phyloP scores from a whole-genome alignment of 106 monocot species.

The Dactylorhiza incarnata region DNA sequence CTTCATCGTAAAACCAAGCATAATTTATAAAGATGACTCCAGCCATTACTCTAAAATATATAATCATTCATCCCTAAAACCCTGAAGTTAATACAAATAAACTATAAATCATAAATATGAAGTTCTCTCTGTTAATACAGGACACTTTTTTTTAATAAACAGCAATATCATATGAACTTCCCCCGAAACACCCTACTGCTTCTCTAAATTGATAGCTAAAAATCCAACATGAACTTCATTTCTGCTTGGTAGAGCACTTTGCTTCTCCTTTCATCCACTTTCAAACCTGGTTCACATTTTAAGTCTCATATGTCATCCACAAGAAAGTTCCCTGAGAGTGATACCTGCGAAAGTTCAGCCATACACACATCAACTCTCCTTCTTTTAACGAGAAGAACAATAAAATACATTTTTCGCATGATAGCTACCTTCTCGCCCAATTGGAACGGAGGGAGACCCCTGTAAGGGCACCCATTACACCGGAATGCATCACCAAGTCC shows the following conservation, averaged over 20 bases:
- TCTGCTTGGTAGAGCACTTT: neutral
- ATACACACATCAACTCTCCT: no score
- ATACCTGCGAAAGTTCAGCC: conserved; percentile 22
- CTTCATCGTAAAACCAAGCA: no score
- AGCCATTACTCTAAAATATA: no score
- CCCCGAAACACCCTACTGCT: neutral
- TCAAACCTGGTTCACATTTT: neutral
- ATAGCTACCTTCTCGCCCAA: conserved; percentile 64
- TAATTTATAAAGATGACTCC: no score
- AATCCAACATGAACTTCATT: neutral
- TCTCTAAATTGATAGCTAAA: neutral
- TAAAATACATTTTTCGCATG: neutral
- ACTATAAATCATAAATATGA: neutral
- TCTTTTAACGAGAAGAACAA: neutral
- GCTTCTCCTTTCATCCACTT: neutral
- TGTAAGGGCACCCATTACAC: conserved; percentile 77
- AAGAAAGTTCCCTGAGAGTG: conserved; percentile 52
- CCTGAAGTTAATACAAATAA: no score
- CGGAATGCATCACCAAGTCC: conserved; percentile 94
- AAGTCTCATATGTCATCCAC: conserved; percentile 40
- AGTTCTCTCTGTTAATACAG: neutral
- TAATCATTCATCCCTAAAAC: no score
- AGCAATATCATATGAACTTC: neutral
- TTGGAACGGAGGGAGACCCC: conserved; percentile 83
- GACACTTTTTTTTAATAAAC: neutral